phyloP scores from a whole-genome alignment of 2,329 filamentous ascomycete species.

The Cladobotryum protrusum region DNA sequence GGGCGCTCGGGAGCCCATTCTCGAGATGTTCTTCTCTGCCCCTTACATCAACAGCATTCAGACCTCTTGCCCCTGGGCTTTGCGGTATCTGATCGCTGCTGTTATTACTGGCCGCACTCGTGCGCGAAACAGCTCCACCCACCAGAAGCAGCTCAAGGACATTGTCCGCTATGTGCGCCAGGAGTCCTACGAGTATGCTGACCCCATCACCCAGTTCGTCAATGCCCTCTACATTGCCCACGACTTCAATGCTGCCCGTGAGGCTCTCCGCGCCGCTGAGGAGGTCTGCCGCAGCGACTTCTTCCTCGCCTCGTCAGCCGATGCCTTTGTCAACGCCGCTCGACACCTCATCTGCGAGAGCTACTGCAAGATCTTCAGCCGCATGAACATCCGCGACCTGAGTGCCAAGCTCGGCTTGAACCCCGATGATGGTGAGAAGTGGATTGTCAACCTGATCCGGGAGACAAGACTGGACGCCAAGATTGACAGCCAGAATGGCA shows the following conservation, averaged over 20 bases:
- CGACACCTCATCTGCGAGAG: constrained; percentile 96
- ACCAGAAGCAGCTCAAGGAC: constrained; percentile 99
- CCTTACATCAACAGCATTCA: constrained; percentile 99
- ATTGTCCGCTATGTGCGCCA: constrained; percentile 91
- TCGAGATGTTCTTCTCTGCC: constrained; percentile 95
- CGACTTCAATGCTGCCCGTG: constrained; percentile 86
- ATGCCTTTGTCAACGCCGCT: constrained; percentile 88
- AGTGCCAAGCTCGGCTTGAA: constrained; percentile 86
- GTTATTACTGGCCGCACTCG: constrained; percentile 90
- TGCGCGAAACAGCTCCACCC: constrained; percentile 71
- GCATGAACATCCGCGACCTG: constrained; percentile 96
- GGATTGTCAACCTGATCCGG: constrained; percentile 98
- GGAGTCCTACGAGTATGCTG: constrained; percentile 94
- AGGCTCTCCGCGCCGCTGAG: constrained; percentile 83
- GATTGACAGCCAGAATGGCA: constrained; percentile 98
- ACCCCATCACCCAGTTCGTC: constrained; percentile 94
- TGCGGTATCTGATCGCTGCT: constrained; percentile 87
- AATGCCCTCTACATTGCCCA: constrained; percentile 86
- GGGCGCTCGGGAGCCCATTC: constrained; percentile 78
- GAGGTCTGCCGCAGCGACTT: constrained; percentile 90
- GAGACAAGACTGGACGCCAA: constrained; percentile 97
- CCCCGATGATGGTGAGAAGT: constrained; percentile 97
- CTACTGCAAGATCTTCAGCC: constrained; percentile 99
- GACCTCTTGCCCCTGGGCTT: constrained; percentile 92
- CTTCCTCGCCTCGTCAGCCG: constrained; percentile 80